phyloP scores from a whole-genome alignment of 139 green algal species.

The Closterium sp. region DNA sequence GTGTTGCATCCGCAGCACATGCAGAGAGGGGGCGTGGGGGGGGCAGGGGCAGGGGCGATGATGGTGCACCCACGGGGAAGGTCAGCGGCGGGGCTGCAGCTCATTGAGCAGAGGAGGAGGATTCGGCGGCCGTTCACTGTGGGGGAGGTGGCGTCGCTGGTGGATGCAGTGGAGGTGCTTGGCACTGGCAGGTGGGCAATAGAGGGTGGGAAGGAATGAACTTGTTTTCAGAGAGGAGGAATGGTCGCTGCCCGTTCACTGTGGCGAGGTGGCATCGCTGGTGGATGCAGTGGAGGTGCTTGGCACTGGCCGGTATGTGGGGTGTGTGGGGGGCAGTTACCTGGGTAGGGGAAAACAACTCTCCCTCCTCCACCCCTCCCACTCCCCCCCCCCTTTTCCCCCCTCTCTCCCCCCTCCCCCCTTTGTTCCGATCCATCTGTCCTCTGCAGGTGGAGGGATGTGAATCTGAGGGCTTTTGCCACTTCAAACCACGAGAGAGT shows the following conservation, averaged over 20 bases:
- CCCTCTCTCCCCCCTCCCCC: no score
- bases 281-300: conserved; percentile 40
- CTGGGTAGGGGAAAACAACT: no score
- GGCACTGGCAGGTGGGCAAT: conserved; percentile 34
- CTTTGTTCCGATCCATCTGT: no score
- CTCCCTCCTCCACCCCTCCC: no score
- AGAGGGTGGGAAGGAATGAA: no score
- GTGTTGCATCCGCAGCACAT: neutral
- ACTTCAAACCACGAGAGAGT: no score
- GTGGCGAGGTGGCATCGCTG: conserved; percentile 30
- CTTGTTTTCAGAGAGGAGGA: no score
- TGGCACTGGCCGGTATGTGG: conserved; percentile 35
- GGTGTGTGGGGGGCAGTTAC: no score
- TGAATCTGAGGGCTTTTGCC: conserved; percentile 27
- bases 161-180: conserved; percentile 33
- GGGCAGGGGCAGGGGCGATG: neutral
- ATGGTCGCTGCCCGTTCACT: no score
- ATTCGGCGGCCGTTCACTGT: conserved; percentile 43
- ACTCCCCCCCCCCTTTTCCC: no score
- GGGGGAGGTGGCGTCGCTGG: conserved; percentile 26
- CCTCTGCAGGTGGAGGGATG: conserved; percentile 4
- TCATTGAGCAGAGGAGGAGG: conserved; percentile 20
- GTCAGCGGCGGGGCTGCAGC: neutral
- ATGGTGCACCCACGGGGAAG: neutral
- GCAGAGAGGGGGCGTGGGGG: neutral